phyloP scores from a whole-genome alignment of 257 asterid genomes.

The Scutellaria galericulata region DNA sequence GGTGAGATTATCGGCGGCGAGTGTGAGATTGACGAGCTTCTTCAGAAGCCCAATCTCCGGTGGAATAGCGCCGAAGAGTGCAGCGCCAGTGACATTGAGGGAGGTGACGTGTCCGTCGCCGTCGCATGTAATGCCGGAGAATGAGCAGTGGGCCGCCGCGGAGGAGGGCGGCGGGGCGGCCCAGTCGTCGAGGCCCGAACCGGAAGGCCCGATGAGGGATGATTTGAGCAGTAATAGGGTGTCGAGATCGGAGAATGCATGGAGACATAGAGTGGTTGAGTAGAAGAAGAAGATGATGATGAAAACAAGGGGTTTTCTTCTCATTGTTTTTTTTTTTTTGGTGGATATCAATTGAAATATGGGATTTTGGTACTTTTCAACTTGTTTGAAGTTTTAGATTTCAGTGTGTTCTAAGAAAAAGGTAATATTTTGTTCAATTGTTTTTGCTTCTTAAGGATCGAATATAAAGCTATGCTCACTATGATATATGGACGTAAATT shows the following conservation, averaged over 20 bases:
- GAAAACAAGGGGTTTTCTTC: constrained; percentile 1
- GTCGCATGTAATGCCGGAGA: constrained; percentile 69
- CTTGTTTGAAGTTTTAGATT: too few relatives aligned
- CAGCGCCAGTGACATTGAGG: constrained; percentile 42
- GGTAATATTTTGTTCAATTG: too few relatives aligned
- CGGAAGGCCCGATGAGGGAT: constrained; percentile 51
- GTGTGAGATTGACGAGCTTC: constrained; percentile 54
- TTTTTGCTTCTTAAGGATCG: too few relatives aligned
- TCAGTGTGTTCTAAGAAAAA: too few relatives aligned
- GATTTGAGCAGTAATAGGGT: constrained; percentile 54
- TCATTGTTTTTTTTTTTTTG: constrained; percentile 23
- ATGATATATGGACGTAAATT: too few relatives aligned
- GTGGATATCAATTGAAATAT: background rate
- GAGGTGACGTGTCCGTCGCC: constrained; percentile 49
- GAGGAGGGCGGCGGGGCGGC: constrained; percentile 33
- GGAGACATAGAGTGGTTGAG: constrained; percentile 2
- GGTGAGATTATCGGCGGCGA: constrained; percentile 56
- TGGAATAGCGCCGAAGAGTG: constrained; percentile 58
- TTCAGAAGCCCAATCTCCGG: constrained; percentile 68
- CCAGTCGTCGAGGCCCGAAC: constrained; percentile 67
- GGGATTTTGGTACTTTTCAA: too few relatives aligned
- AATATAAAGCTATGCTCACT: too few relatives aligned
- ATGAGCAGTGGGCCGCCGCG: constrained; percentile 56
- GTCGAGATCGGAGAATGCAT: constrained; percentile 62
- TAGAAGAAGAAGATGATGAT: constrained; percentile 33